phyloP scores from a whole-genome alignment of 208 protist species.

The Trypanosoma vivax region DNA sequence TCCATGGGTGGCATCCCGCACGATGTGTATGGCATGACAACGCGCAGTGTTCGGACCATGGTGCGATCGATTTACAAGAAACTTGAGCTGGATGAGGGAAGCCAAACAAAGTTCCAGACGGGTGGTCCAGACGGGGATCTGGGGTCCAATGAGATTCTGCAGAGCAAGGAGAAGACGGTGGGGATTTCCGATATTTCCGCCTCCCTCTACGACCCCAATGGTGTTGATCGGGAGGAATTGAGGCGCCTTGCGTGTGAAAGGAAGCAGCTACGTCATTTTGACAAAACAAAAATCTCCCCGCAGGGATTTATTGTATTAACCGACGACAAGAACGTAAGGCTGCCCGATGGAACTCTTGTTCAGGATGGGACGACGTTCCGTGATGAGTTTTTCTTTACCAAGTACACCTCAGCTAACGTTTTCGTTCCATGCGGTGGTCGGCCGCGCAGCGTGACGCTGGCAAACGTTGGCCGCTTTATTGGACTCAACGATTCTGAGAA shows the following conservation, averaged over 20 bases:
- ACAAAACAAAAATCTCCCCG: slow-evolving; percentile 71
- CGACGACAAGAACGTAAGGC: slow-evolving; percentile 77
- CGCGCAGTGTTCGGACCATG: slow-evolving; percentile 91
- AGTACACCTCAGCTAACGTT: slow-evolving; percentile 82
- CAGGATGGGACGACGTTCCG: slow-evolving; percentile 72
- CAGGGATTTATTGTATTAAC: slow-evolving; percentile 90
- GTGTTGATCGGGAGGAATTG: slow-evolving; percentile 86
- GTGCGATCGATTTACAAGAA: slow-evolving; percentile 85
- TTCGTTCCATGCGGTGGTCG: slow-evolving; percentile 96
- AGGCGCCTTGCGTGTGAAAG: slow-evolving; percentile 67
- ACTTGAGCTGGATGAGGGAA: slow-evolving; percentile 73
- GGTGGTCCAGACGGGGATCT: slow-evolving; percentile 96
- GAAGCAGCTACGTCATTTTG: slow-evolving; percentile 83
- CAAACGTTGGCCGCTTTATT: slow-evolving; percentile 88
- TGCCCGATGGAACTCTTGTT: slow-evolving; percentile 83
- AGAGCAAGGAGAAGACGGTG: slow-evolving; percentile 89
- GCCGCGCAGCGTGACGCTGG: slow-evolving; percentile 89
- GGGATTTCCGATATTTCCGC: slow-evolving; percentile 92
- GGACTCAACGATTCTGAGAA: slow-evolving; percentile 53
- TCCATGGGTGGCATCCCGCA: slow-evolving; percentile 93
- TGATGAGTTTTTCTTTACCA: slow-evolving; percentile 92
- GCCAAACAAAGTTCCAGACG: slow-evolving; percentile 93
- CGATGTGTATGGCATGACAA: slow-evolving; percentile 95
- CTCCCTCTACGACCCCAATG: slow-evolving; percentile 92
- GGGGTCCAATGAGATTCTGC: slow-evolving; percentile 94